These are phyloP conservation scores for Castanea sativa DNA, from an alignment of 306 rosid genomes.

Conservation along the genomic window DNA sequence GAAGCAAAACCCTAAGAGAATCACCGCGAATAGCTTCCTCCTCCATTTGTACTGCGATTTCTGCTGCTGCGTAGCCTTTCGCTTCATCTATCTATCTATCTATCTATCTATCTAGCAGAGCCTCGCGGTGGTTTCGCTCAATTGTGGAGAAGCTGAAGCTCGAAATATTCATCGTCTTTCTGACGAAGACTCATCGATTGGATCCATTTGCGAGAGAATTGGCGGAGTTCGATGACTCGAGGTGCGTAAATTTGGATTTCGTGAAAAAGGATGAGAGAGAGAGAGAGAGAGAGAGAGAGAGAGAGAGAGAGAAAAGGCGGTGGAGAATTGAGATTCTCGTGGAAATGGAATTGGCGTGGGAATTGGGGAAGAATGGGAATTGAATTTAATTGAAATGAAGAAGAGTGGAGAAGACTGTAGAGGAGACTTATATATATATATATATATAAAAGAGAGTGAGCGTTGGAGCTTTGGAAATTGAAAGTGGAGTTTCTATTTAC, in stretches of 20 bases:
- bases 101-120: conserved; percentile 12
- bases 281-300: conserved; percentile 3
- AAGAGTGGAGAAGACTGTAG: conserved; percentile 13
- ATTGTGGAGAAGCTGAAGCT: conserved; percentile 2
- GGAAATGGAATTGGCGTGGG: conserved; percentile 3
- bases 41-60: conserved; percentile 66
- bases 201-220: conserved; percentile 44
- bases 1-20: conserved; percentile 61
- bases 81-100: conserved; percentile 53
- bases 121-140: neutral
- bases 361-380: conserved; percentile 21
- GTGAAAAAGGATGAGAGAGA: conserved; percentile 4
- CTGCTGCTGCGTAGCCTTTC: conserved; percentile 67
- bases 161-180: neutral
- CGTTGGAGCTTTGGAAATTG: neutral
- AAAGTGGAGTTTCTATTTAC: no score
- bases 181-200: conserved; percentile 32
- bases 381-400: neutral
- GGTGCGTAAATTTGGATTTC: neutral
- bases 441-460: neutral
- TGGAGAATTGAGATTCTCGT: conserved; percentile 27
- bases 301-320: conserved; percentile 18
- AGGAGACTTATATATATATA: neutral
- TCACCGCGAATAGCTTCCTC: conserved; percentile 51
- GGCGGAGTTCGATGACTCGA: neutral